Base-by-base conservation (phyloP, 1,284 basidiomycete genomes). In the Pascua guehoae region DNA sequence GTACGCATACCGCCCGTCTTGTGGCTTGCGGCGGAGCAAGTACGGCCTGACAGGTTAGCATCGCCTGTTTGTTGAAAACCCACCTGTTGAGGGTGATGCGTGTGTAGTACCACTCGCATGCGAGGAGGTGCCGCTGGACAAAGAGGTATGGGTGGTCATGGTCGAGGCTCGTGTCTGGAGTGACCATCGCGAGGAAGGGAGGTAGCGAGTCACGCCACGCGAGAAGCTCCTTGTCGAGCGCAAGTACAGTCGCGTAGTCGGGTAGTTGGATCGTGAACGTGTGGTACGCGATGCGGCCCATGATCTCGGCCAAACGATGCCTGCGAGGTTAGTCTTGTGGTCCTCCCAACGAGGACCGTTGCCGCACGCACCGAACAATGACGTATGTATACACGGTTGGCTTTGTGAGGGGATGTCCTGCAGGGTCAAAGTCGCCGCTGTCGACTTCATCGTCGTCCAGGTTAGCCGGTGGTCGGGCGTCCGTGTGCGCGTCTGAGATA, bases 221-320 rank as follows among this genome's bases (percentile, higher is more conserved):
- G 15, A 79, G 59, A 12, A 79, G 66, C 55, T 79, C 78, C 50
- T 76, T 68, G 55, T 80, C 79, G 24, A 80, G 69, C 16, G 72
- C 70, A 16, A 78, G 63, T 11, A 80, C 77, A 5, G 74, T 77
- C 18, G 69, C 63, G 57, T 80, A 79, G 58, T 78, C 73, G 0
- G 79, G 79, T 2, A 78, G 60, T 43, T 74, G 69, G 45, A 80
- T 77, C 8, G 78, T 74, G 63, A 80, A 80, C 14, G 77, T 78
- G 54, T 77, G 76, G 56, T 77, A 75, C 2, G 75, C 74, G 51
- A 79, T 79, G 41, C 73, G 63, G 38, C 78, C 78, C 76, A 78
- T 78, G 54, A 79, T 78, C 54, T 76, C 71, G 1, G 74, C 76
- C 1, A 78, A 61, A 38, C 71, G 68, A 60, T 79, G 78, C 41